Percentiles rank a stretch among this genome's conserved stretches.
Evolutionary conservation across 1,139 yeast species (phyloP).

Genomic region (Magnusiomyces suaveolens): DNA sequence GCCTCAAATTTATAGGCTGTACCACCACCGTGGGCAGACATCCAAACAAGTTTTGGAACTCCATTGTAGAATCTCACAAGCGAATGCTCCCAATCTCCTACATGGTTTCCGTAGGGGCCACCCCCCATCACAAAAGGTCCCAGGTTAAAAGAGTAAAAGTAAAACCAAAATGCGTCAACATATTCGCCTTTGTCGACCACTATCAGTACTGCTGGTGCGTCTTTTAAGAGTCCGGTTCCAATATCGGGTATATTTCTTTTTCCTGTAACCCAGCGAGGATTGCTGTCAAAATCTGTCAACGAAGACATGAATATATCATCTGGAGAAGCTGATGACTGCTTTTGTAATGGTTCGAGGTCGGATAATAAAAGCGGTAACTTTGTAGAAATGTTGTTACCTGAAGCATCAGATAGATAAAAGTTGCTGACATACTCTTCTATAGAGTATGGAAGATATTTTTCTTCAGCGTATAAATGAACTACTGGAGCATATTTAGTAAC

Average conservation of each 20-base stretch:
- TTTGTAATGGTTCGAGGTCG: constrained; percentile 18
- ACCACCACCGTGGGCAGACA: constrained; percentile 98
- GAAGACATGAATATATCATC: constrained; percentile 48
- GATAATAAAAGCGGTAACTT: constrained; percentile 19
- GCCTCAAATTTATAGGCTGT: constrained; percentile 73
- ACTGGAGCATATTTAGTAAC: constrained; percentile 65
- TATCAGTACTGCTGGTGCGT: constrained; percentile 74
- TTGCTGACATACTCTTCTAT: constrained; percentile 57
- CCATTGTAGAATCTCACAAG: constrained; percentile 77
- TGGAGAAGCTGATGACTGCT: constrained; percentile 8
- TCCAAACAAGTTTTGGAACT: constrained; percentile 84
- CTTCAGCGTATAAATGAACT: constrained; percentile 84
- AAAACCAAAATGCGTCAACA: constrained; percentile 95
- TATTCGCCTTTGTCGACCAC: constrained; percentile 91
- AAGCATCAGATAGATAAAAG: constrained; percentile 34
- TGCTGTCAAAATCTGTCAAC: constrained; percentile 56
- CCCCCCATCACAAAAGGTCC: constrained; percentile 97
- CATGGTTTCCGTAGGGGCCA: constrained; percentile 94
- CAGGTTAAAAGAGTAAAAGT: constrained; percentile 83
- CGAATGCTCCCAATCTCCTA: constrained; percentile 98
- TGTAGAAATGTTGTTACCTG: constrained; percentile 23
- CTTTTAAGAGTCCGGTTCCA: constrained; percentile 55
- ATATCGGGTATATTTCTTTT: constrained; percentile 54
- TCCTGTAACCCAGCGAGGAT: constrained; percentile 88
- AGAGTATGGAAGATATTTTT: constrained; percentile 76